phyloP scores from a whole-genome alignment of 2,329 filamentous ascomycete species.

The Madurella mycetomatis region DNA sequence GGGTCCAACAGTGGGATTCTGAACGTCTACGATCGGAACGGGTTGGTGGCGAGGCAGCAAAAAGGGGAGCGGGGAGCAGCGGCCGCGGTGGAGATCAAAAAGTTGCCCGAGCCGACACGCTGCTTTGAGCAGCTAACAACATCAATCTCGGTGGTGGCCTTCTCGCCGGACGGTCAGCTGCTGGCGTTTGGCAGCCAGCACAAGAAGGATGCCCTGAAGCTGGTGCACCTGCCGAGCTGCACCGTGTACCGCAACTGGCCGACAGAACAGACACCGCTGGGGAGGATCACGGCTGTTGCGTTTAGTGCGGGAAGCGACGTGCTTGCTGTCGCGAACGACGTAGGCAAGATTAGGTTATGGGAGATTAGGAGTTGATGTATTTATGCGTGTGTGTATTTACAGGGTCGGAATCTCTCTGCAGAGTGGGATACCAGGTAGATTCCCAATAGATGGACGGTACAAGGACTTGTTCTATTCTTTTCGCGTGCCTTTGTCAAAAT shows the following conservation, averaged over 20 bases:
- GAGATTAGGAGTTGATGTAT: conserved; percentile 62
- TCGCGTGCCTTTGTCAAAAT: conserved; percentile 23
- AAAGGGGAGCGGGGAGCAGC: conserved; percentile 16
- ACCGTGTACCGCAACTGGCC: conserved; percentile 98
- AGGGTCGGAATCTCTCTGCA: background rate
- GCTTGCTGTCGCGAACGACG: conserved; percentile 83
- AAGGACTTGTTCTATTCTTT: background rate
- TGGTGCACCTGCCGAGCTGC: conserved; percentile 87
- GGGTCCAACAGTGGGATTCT: conserved; percentile 84
- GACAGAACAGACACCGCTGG: conserved; percentile 81
- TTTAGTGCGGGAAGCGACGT: conserved; percentile 63
- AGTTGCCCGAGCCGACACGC: conserved; percentile 66
- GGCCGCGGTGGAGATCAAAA: conserved; percentile 48
- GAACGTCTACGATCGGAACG: conserved; percentile 84
- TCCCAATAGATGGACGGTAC: too few species aligned
- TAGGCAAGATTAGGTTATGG: conserved; percentile 85
- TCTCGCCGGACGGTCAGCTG: conserved; percentile 86
- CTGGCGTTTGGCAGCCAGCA: conserved; percentile 79
- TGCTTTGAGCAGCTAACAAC: conserved; percentile 84
- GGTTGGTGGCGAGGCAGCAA: conserved; percentile 47
- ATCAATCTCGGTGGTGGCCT: conserved; percentile 71
- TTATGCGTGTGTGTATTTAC: background rate
- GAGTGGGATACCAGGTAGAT: too few species aligned
- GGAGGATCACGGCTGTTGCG: conserved; percentile 71
- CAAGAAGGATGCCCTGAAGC: conserved; percentile 81